Percentiles rank a stretch among this genome's conserved stretches.
phyloP scores from a whole-genome alignment of 225 moss, liverwort and hornwort genomes.

The Climacium dendroides region DNA sequence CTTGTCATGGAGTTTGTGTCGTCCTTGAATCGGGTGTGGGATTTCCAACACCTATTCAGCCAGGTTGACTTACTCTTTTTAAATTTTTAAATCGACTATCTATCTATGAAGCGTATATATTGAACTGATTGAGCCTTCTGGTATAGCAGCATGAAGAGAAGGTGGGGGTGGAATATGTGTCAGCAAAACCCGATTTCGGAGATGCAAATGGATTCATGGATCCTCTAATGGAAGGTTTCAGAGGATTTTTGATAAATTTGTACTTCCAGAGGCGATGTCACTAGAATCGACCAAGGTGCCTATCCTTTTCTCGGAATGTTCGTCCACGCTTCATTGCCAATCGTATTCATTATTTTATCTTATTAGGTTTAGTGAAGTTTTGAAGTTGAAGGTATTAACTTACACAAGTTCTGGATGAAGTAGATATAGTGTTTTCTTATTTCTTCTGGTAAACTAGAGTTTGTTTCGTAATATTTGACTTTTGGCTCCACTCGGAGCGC shows the following conservation, averaged over 20 bases:
- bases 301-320: background rate
- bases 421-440: background rate
- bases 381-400: background rate
- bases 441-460: background rate
- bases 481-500: background rate
- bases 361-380: background rate
- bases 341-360: background rate
- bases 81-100: too few relatives aligned
- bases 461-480: background rate
- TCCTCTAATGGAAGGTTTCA: constrained; percentile 64
- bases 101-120: too few relatives aligned
- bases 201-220: constrained; percentile 63
- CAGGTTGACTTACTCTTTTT: too few relatives aligned
- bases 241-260: constrained; percentile 70
- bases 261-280: constrained; percentile 61
- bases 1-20: too few relatives aligned
- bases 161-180: constrained; percentile 80
- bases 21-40: too few relatives aligned
- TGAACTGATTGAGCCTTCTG: too few relatives aligned
- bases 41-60: too few relatives aligned
- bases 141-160: constrained; percentile 55
- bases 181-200: constrained; percentile 65
- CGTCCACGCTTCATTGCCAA: background rate
- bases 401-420: background rate
- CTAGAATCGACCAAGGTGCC: constrained; percentile 46